phyloP scores from a whole-genome alignment of 768 basidiomycete genomes.

The Daedaleopsis nitida region DNA sequence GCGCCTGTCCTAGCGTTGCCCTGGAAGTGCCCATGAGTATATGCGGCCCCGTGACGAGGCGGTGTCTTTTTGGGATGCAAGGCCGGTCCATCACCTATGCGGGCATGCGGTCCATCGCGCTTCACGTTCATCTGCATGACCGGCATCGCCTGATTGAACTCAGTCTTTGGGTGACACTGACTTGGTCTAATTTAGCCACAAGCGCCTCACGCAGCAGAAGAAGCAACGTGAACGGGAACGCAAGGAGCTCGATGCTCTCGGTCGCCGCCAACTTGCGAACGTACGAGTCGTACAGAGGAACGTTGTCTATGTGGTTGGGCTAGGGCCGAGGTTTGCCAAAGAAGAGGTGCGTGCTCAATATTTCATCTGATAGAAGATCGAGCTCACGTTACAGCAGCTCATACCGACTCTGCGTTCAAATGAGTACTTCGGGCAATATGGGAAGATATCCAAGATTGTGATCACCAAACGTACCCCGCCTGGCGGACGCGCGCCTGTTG shows the following conservation, averaged over 20 bases:
- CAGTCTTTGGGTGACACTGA: slow-evolving; percentile 1
- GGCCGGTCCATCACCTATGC: neutral
- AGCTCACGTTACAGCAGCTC: slow-evolving; percentile 44
- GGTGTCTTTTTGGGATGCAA: neutral
- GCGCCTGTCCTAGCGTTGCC: neutral
- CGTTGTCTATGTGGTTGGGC: slow-evolving; percentile 94
- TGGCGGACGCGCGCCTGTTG: slow-evolving; percentile 68
- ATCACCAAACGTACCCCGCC: slow-evolving; percentile 86
- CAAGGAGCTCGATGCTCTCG: slow-evolving; percentile 88
- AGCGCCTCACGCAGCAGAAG: slow-evolving; percentile 93
- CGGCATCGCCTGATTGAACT: neutral
- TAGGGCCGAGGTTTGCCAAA: slow-evolving; percentile 91
- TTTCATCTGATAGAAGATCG: slow-evolving; percentile 11
- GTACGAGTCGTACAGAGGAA: slow-evolving; percentile 97
- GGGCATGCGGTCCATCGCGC: neutral
- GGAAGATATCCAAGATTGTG: slow-evolving; percentile 94
- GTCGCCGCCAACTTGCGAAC: slow-evolving; percentile 85
- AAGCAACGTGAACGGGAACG: slow-evolving; percentile 92
- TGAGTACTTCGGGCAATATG: slow-evolving; percentile 98
- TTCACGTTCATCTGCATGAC: neutral
- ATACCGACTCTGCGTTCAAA: slow-evolving; percentile 91
- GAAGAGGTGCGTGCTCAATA: slow-evolving; percentile 76
- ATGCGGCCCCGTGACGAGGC: neutral
- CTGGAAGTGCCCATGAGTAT: neutral
- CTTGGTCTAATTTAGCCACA: slow-evolving; percentile 60